Base-by-base conservation (phyloP, 1,284 basidiomycete genomes). In the Mycena sp. region DNA sequence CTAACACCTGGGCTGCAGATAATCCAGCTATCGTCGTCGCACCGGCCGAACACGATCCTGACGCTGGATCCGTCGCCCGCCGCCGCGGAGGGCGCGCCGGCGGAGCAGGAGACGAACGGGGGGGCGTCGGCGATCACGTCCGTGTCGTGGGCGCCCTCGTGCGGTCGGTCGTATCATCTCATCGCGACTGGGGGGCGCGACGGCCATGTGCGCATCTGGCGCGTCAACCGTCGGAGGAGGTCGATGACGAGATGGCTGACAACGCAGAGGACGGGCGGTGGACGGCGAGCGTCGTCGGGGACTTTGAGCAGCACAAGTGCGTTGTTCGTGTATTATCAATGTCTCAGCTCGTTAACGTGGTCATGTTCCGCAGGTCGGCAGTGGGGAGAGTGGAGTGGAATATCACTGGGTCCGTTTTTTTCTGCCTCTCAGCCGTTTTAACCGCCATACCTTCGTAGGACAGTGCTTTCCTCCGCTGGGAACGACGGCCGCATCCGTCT, bases 111-210 rank as follows among this genome's bases (percentile, higher is more conserved):
- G 17, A 30, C 30, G 5, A 14, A 44, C 11, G 48, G 32, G 5
- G 79, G 81, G 5, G 74, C 83, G 3, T 87, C 81, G 55, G 85
- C 94, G 2, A 85, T 96, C 55, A 92, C 91, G 0, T 88, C 89
- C 26, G 85, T 98, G 43, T 83, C 94, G 5, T 98, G 95, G 95
- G 94, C 96, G 1, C 93, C 96, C 1, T 91, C 90, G 0, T 96
- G 94, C 69, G 96, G 96, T 1, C 85, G 95, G 23, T 93, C 92
- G 1, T 96, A 95, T 76, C 96, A 98, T 72, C 88, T 97, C 46
- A 83, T 98, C 66, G 96, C 96, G 2, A 93, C 94, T 0, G 96
- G 95, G 6, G 84, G 89, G 38, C 82, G 94, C 40, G 95, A 96
- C 72, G 94, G 95, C 0, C 85, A 86, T 41, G 94, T 97, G 6